Base-by-base conservation (phyloP, 192 early-diverging fungal species). In the Geranomyces michiganensis region DNA sequence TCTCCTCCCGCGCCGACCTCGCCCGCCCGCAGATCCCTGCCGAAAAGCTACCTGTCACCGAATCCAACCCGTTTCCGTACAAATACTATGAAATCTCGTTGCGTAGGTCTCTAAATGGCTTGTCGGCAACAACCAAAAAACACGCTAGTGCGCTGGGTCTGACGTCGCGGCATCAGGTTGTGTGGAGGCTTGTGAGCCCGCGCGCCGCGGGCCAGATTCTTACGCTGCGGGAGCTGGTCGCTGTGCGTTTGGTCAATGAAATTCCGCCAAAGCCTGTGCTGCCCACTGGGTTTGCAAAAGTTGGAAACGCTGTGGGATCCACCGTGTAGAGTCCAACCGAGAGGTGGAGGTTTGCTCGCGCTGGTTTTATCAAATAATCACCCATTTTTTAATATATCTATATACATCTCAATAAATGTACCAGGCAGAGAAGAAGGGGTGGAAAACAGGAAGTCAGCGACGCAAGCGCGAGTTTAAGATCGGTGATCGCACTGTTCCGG, bases 201-300 rank as follows among this genome's bases (percentile, higher is more conserved):
- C 67, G 79, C 32, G 56, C 76, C 10, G 90, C 88, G 1, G 90
- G 88, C n/a, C 78, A 78, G 59, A 78, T 91, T 14, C 61, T 91
- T 31, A 89, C 84, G 76, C 68, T 89, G 22, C 82, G 86, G 64
- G 90, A 91, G 66, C 70, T 91, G 1, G 80, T 91, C 14, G 73
- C 76, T 29, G 74, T 91, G 15, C 27, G 61, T 17, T 60, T 84
- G 10, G 80, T 78, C 1, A 79, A 81, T 65, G 74, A 74, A 26
- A 77, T 84, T n/a, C 83, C 83, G n/a, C 36, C 32, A 7, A 68
- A 69, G 41, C 21, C 46, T 10, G 21, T 19, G 31, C 1, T 56
- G 4, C 68, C 64, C 0, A 48, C 14, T n/a, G 74, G 74, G 19
- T 76, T 59, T 30, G 44, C 21, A 2, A 73, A 73, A 36, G 56